These are phyloP conservation scores for Dinochytrium kinnereticum DNA, from an alignment of 371 early-diverging fungal genomes.

Conservation along the genomic window DNA sequence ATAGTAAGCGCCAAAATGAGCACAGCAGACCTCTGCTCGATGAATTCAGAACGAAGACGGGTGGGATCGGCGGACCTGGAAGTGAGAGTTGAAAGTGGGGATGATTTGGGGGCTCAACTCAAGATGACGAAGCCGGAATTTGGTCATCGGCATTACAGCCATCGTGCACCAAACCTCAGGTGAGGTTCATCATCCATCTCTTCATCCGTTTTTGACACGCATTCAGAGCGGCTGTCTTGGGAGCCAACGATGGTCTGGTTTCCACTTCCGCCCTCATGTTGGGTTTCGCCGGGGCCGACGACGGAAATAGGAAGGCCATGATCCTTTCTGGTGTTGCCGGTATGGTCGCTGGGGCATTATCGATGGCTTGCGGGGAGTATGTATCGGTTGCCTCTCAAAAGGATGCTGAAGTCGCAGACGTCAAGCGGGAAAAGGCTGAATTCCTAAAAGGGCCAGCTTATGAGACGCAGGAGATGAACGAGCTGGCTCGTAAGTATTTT, in stretches of 20 bases:
- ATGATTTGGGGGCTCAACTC: no score
- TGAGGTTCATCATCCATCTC: background rate
- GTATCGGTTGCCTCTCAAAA: slow-evolving; percentile 47
- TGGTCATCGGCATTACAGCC: background rate
- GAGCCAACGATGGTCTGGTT: slow-evolving; percentile 52
- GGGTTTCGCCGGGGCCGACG: slow-evolving; percentile 37
- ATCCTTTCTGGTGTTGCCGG: slow-evolving; percentile 44
- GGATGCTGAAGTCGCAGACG: slow-evolving; percentile 49
- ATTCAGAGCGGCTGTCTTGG: slow-evolving; percentile 48
- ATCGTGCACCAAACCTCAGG: background rate
- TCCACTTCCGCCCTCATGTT: slow-evolving; percentile 41
- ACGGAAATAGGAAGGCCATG: slow-evolving; percentile 29
- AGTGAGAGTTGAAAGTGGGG: no score
- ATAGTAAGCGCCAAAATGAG: no score
- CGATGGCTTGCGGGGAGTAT: slow-evolving; percentile 48
- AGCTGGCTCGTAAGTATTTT: slow-evolving; percentile 32
- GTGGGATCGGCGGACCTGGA: no score
- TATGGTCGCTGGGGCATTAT: slow-evolving; percentile 46
- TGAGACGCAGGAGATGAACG: slow-evolving; percentile 35
- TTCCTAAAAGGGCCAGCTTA: slow-evolving; percentile 39
- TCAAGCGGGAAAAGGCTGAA: slow-evolving; percentile 40
- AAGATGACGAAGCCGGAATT: no score
- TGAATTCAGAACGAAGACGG: no score
- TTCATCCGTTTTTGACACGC: background rate
- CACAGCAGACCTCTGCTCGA: no score